Evolutionary conservation across 2,329 filamentous ascomycete species (phyloP).

Genomic region (Monosporascus cannonballus): DNA sequence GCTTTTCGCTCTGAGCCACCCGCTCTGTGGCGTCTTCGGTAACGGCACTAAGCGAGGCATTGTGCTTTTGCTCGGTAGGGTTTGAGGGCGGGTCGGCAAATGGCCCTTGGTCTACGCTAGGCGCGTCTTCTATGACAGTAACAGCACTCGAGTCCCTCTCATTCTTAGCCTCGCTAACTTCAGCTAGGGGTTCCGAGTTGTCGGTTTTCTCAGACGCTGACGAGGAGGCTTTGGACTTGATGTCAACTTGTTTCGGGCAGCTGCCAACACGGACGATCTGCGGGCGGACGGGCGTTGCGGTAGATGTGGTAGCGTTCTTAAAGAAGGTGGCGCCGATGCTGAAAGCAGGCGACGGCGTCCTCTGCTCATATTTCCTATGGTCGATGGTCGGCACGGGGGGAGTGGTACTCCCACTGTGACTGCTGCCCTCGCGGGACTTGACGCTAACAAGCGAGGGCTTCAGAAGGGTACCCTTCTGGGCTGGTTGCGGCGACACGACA

Average conservation of each 20-base stretch:
- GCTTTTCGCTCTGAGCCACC: conserved; percentile 30
- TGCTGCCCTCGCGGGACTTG: conserved; percentile 58
- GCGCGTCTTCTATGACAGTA: conserved; percentile 45
- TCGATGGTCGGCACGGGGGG: conserved; percentile 72
- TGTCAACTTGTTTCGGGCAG: conserved; percentile 33
- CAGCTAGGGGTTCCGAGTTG: conserved; percentile 11
- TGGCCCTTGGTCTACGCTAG: conserved; percentile 47
- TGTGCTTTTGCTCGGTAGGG: conserved; percentile 29
- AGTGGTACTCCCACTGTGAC: conserved; percentile 44
- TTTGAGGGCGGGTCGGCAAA: conserved; percentile 49
- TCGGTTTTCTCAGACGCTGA: conserved; percentile 16
- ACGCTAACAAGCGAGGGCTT: conserved; percentile 93
- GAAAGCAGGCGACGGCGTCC: conserved; percentile 46
- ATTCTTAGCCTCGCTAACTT: conserved; percentile 6
- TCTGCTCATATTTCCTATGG: conserved; percentile 48
- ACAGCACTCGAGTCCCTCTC: conserved; percentile 36
- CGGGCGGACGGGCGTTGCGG: conserved; percentile 50
- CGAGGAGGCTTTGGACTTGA: conserved; percentile 18
- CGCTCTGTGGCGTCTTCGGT: conserved; percentile 45
- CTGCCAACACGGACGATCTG: conserved; percentile 55
- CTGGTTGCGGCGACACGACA: conserved; percentile 67
- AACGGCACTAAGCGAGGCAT: conserved; percentile 46
- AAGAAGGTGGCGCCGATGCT: conserved; percentile 64
- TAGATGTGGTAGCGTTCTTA: conserved; percentile 55
- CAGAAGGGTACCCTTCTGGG: conserved; percentile 79